Percentiles rank a stretch among this genome's conserved stretches.
Evolutionary conservation across 129 eudicot genomes (phyloP).

Genomic region (Mikania micrantha): DNA sequence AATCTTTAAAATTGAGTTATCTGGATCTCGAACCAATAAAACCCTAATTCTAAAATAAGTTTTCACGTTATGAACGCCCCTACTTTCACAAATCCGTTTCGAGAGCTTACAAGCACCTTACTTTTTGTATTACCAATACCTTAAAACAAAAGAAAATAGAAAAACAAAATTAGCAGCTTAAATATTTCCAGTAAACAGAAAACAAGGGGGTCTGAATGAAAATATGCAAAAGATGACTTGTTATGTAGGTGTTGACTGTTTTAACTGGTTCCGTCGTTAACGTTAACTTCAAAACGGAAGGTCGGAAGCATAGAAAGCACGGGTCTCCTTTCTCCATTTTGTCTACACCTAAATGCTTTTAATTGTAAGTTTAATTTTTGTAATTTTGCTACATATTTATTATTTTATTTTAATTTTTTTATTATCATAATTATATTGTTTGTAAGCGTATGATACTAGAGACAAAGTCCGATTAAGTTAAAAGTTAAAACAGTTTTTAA

Average conservation of each 20-base stretch:
- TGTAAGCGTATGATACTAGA: not conserved
- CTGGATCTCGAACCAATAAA: no score
- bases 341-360: conserved; percentile 8
- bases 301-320: conserved; percentile 7
- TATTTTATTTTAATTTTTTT: not conserved
- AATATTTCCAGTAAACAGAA: not conserved
- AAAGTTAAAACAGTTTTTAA: no score
- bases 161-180: not conserved
- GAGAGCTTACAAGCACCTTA: no score
- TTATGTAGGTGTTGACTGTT: conserved; percentile 23
- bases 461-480: not conserved
- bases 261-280: conserved; percentile 31
- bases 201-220: not conserved
- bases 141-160: no score
- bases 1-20: no score
- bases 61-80: no score
- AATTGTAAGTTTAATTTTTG: not conserved
- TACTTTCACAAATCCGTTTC: no score
- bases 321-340: conserved; percentile 3
- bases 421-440: not conserved
- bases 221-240: conserved; percentile 1
- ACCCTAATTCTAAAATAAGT: no score
- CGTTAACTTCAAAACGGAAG: conserved; percentile 18
- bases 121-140: no score
- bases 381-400: not conserved